Conservation (phyloP, 768 basidiomycete genomes). For the Mycena alexandri region DNA sequence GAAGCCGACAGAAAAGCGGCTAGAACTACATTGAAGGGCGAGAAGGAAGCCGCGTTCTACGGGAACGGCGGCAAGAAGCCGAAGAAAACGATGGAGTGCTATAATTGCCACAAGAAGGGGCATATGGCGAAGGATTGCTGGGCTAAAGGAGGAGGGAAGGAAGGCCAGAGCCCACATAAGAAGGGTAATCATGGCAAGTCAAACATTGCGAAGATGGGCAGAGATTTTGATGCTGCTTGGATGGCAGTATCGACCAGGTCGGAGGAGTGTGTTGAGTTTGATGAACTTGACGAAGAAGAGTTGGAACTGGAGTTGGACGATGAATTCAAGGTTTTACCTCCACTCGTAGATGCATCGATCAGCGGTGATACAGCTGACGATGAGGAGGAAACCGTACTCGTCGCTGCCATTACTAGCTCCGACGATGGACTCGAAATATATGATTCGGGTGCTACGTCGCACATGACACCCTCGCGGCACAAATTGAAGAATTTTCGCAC, state of each 20-base stretch:
- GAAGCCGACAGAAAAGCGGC: no score
- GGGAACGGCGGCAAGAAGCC: no score
- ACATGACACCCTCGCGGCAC: slow-evolving; percentile 50
- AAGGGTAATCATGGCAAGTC: slow-evolving; percentile 17
- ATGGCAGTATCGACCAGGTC: background rate
- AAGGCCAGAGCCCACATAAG: slow-evolving; percentile 47
- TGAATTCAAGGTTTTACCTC: no score
- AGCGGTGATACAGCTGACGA: no score
- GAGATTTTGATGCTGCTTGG: background rate
- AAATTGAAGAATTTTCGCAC: slow-evolving; percentile 45
- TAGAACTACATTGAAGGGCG: no score
- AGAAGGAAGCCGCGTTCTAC: no score
- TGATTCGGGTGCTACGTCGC: slow-evolving; percentile 53
- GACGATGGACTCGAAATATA: slow-evolving; percentile 48
- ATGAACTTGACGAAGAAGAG: background rate
- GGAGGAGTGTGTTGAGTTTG: background rate
- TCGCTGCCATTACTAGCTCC: no score
- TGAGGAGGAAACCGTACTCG: no score
- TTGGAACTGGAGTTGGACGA: background rate
- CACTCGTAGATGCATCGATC: no score
- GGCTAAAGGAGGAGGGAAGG: slow-evolving; percentile 44
- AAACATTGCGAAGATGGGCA: background rate
- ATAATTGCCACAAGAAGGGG: slow-evolving; percentile 48
- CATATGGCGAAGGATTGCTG: slow-evolving; percentile 50
- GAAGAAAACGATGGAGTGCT: background rate